Base-by-base conservation (phyloP, 441 rosid species). In the Dalechampia spathulata region DNA sequence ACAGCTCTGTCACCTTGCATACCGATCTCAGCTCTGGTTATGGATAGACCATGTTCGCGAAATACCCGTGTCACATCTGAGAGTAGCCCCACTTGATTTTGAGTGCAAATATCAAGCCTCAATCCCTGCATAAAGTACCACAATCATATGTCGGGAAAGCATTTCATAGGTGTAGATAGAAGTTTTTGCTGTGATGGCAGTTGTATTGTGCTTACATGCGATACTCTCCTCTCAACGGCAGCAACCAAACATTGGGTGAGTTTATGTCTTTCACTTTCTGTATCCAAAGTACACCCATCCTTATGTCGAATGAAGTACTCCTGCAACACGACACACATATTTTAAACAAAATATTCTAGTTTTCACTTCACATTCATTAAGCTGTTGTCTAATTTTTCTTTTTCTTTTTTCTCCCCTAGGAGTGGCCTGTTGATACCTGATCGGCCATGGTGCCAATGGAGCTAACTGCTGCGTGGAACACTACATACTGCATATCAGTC, bases 301-400 rank as follows among this genome's bases (percentile, higher is more conserved):
- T 76, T 78, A 28, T 77, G 90, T 61, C 95, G 67, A 55, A 92
- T 72, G 62, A 81, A 92, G 62, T 86, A 92, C 69, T 92, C 96
- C 91, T 92, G 84, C 57, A 26, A 62, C 28, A 25, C 26, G 41
- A 37, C 40, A 36, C 52, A 40, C 13, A 22, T 23, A 34, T 14
- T 16, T 44, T 23, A 5, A 42, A 13, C 20, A 20, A 52, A 16
- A n/a, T 20, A 22, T 3, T 30, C 34, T 3, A 30, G 5, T 30
- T 30, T 30, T 30, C 34, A 8, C 4, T 30, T 3, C 8, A n/a
- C n/a, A n/a, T n/a, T n/a, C n/a, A n/a, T n/a, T n/a, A n/a, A n/a
- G n/a, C n/a, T n/a, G n/a, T n/a, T n/a, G n/a, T n/a, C n/a, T n/a
- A n/a, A n/a, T n/a, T n/a, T n/a, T n/a, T n/a, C n/a, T n/a, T n/a